These are phyloP conservation scores for Xerocomus spinulosus DNA, from an alignment of 768 basidiomycete genomes.

Conservation along the genomic window DNA sequence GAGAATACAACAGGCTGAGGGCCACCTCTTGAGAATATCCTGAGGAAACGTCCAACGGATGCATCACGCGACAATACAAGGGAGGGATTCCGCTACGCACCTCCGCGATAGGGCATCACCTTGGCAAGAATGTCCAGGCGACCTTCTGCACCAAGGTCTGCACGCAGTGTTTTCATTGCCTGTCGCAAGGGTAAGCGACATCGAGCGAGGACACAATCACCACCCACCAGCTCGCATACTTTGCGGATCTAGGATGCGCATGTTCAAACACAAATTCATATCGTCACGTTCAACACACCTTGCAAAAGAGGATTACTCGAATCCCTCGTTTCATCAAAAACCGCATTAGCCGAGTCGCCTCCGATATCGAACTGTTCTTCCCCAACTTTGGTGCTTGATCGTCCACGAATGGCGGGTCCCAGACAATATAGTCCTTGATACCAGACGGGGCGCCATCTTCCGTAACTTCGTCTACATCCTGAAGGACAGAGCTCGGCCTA, in stretches of 20 bases:
- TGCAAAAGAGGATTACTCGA: constrained; percentile 85
- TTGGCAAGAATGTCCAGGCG: constrained; percentile 68
- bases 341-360: constrained; percentile 69
- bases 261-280: not conserved
- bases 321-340: constrained; percentile 80
- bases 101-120: constrained; percentile 83
- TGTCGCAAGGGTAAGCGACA: too few species aligned
- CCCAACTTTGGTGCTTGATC: constrained; percentile 50
- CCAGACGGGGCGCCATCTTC: constrained; percentile 84
- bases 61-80: not conserved
- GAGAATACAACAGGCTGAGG: not conserved
- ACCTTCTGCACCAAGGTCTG: constrained; percentile 69
- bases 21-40: constrained; percentile 70
- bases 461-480: constrained; percentile 63
- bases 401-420: constrained; percentile 65
- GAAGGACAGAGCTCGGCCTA: not conserved
- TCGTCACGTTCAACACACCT: constrained; percentile 38
- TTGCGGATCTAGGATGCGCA: constrained; percentile 56
- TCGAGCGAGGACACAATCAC: not conserved
- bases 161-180: constrained; percentile 76
- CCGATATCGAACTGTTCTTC: constrained; percentile 52
- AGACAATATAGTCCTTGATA: constrained; percentile 73
- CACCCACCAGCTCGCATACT: constrained; percentile 70
- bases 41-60: constrained; percentile 20
- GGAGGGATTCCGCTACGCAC: constrained; percentile 34